Conservation (phyloP, 306 rosid genomes). For the Inga leiocalycina region DNA sequence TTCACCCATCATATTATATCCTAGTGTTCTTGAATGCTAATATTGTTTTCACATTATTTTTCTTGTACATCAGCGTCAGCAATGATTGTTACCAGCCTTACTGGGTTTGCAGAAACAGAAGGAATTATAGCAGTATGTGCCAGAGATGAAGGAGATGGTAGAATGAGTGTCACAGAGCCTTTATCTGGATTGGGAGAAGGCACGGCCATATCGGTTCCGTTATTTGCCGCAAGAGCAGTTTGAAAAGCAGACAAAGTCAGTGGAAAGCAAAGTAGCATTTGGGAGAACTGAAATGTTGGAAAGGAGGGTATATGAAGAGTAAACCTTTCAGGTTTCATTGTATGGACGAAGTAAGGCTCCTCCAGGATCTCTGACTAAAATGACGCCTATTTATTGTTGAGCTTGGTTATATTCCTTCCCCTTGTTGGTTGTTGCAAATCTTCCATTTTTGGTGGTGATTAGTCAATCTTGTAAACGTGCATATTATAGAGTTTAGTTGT, state of each 20-base stretch:
- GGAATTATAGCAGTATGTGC: constrained; percentile 23
- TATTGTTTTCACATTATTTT: not conserved
- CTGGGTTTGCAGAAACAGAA: not conserved
- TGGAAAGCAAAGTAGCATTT: constrained; percentile 66
- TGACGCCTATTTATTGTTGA: not conserved
- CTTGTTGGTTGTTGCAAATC: too few relatives aligned
- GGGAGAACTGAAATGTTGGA: constrained; percentile 89
- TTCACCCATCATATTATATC: not conserved
- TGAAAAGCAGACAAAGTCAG: constrained; percentile 49
- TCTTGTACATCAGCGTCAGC: not conserved
- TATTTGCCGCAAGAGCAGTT: constrained; percentile 12
- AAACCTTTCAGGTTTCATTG: not conserved
- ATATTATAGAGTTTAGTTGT: not conserved
- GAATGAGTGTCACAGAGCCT: not conserved
- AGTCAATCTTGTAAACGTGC: not conserved
- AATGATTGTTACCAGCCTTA: not conserved
- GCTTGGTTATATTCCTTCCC: too few relatives aligned
- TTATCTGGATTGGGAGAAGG: constrained; percentile 34
- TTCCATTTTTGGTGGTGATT: too few relatives aligned
- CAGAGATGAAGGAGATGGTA: constrained; percentile 31
- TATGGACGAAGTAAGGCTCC: not conserved
- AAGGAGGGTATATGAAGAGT: constrained; percentile 56
- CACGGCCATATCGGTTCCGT: too few relatives aligned
- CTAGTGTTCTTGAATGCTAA: not conserved
- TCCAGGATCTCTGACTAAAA: too few relatives aligned